Evolutionary conservation across 371 early-diverging fungal genomes (phyloP).

Genomic region (Fennellomyces sp.): DNA sequence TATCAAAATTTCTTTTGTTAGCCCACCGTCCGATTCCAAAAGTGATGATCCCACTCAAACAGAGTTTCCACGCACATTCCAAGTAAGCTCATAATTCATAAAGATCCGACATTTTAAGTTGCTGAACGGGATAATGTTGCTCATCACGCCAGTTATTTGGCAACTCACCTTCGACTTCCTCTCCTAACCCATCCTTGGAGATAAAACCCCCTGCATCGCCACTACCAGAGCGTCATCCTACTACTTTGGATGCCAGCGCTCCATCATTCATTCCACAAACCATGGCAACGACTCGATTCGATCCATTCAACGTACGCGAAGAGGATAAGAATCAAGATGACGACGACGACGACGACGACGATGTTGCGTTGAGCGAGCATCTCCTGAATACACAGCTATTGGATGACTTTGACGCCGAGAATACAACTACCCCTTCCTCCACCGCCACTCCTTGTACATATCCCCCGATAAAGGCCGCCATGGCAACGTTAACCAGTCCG

Average conservation of each 20-base stretch:
- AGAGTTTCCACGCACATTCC: background rate
- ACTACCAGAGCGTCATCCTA: constrained; percentile 9
- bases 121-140: background rate
- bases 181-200: constrained; percentile 11
- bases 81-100: constrained; percentile 1
- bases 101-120: background rate
- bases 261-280: constrained; percentile 9
- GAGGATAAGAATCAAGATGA: background rate
- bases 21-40: background rate
- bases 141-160: background rate
- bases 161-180: constrained; percentile 2
- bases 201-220: constrained; percentile 10
- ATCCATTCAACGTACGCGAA: constrained; percentile 13
- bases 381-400: constrained; percentile 15
- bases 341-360: constrained; percentile 8
- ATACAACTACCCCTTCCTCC: background rate
- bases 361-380: constrained; percentile 13
- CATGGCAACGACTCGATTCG: background rate
- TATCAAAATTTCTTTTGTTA: background rate
- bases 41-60: constrained; percentile 5
- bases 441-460: background rate
- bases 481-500: background rate
- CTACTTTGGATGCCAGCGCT: constrained; percentile 1
- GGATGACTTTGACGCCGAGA: constrained; percentile 20
- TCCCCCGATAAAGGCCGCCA: background rate